Evolutionary conservation across 441 rosid species (phyloP), one percentile per base, ranked within the genome.

Genomic region (Erodium texanum): DNA sequence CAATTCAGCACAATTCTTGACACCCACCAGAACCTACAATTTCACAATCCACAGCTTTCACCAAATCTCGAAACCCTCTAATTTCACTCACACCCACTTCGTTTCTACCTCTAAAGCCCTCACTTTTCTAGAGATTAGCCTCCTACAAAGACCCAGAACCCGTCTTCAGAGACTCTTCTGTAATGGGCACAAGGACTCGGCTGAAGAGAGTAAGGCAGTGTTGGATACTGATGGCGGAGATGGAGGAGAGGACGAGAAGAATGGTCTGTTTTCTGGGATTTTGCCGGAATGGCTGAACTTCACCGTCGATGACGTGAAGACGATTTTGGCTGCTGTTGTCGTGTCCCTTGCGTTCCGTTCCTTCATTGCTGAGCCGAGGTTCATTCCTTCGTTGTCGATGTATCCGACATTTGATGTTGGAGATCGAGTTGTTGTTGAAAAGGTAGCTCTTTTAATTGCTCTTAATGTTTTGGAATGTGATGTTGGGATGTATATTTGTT

Each of bases 401-500:
- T 93, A 88, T 86, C 99, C 99, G 32, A 91, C 96, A n/a, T 91
- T 93, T 77, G 96, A 91, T 80, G 97, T 89, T 22, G 98, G 99
- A 59, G 99, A 94, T 71, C 85, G 94, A 76, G 72, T 94, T 67
- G 89, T 92, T 70, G 96, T 97, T 11, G 97, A 94, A 83, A 94
- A 94, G 98, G 98, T 92, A 75, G 23, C 5, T 43, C 19, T 20
- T 73, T 19, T 23, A 27, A 12, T n/a, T 66, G 19, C 5, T 61
- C n/a, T 62, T 66, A 5, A 43, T 22, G 1, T 23, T 66, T 66
- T 20, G 7, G 24, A 56, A 20, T 56, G 4, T 41, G 65, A 5
- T 19, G 29, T 34, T 64, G 14, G 65, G 32, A 63, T 8, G 54
- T 65, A 48, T 8, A 27, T 1, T 24, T 19, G 20, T 59, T 59